These are phyloP conservation scores for Plasmodium sp. DNA, from an alignment of 169 alveolate species.

Conservation along the genomic window DNA sequence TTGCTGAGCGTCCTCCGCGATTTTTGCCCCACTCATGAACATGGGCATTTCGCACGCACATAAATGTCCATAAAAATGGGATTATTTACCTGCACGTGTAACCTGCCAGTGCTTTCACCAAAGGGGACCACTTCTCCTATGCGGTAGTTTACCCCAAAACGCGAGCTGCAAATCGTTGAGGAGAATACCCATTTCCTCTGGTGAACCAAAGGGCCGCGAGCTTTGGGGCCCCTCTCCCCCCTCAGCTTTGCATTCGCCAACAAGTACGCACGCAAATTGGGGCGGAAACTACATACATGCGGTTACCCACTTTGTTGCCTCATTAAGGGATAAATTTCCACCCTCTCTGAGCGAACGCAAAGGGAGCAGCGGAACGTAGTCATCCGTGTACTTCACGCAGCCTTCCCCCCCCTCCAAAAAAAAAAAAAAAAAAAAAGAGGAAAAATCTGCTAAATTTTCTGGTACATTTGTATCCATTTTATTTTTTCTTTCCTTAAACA, in stretches of 20 bases:
- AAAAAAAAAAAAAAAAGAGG: not conserved
- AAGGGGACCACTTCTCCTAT: not conserved
- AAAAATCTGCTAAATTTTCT: not conserved
- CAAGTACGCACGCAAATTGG: not conserved
- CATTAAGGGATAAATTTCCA: not conserved
- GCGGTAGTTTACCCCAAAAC: not conserved
- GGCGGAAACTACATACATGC: not conserved
- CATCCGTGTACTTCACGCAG: not conserved
- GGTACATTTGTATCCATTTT: not conserved
- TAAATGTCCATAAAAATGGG: not conserved
- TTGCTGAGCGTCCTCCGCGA: not conserved
- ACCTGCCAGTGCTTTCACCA: not conserved
- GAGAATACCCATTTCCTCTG: not conserved
- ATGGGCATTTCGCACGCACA: not conserved
- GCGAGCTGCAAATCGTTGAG: not conserved
- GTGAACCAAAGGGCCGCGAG: not conserved
- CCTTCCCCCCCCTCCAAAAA: not conserved
- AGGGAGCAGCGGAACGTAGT: not conserved
- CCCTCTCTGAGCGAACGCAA: not conserved
- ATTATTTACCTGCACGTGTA: not conserved
- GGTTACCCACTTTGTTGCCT: not conserved
- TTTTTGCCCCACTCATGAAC: not conserved
- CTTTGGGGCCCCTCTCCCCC: not conserved
- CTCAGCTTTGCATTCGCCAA: not conserved
- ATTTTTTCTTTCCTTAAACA: not conserved